These are phyloP conservation scores for Skeletonema potamos DNA, from an alignment of 108 stramenopile genomes.

Conservation along the genomic window DNA sequence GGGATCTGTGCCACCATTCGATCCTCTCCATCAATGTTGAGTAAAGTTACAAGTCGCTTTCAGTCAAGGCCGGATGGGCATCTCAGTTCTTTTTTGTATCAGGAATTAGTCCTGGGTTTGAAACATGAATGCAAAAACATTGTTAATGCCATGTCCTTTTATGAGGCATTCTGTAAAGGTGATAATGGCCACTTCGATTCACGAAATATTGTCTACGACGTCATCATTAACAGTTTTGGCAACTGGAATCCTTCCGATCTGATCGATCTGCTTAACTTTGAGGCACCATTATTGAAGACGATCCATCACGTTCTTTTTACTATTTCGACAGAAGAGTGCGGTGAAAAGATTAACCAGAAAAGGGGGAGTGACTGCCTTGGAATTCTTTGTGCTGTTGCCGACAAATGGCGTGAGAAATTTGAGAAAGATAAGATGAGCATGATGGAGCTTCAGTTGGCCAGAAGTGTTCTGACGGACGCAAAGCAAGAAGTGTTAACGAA, in stretches of 20 bases:
- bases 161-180: neutral
- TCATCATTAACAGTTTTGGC: constrained; percentile 3
- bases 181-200: neutral
- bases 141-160: constrained; percentile 2
- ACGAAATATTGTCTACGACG: neutral
- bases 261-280: neutral
- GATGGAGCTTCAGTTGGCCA: neutral
- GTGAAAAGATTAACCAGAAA: neutral
- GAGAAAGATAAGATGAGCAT: neutral
- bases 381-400: neutral
- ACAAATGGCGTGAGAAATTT: neutral
- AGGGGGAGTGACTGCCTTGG: neutral
- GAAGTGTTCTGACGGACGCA: neutral
- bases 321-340: neutral
- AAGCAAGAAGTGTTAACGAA: neutral
- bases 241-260: constrained; percentile 8
- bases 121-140: neutral
- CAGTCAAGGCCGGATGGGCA: neutral
- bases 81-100: neutral
- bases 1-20: constrained; percentile 8
- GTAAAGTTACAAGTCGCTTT: neutral
- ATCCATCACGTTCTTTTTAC: neutral
- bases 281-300: neutral
- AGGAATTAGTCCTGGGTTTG: neutral
- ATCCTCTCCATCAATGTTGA: neutral